phyloP scores from a whole-genome alignment of 805 yeast species.

The Ogataea neopini region DNA sequence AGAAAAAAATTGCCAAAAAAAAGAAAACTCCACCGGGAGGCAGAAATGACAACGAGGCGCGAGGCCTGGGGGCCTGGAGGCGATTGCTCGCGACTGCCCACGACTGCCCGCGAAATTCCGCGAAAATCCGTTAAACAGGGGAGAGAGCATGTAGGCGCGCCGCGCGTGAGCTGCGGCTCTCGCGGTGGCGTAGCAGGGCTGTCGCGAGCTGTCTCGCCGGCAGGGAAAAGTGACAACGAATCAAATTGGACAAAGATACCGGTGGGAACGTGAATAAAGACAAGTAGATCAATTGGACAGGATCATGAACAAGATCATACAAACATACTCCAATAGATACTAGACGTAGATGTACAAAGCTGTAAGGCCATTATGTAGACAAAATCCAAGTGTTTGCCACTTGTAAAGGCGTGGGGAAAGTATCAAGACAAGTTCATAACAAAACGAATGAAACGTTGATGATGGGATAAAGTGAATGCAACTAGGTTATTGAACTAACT shows the following conservation, averaged over 20 bases:
- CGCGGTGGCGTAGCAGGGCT: constrained; percentile 8
- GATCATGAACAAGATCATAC: not conserved
- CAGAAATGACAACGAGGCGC: not conserved
- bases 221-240: constrained; percentile 24
- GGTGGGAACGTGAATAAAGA: not conserved
- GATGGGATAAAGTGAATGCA: not conserved
- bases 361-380: not conserved
- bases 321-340: not conserved
- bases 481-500: not conserved
- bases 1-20: constrained; percentile 9
- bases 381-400: not conserved
- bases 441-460: not conserved
- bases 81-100: not conserved
- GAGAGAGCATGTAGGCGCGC: constrained; percentile 7
- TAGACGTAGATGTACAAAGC: not conserved
- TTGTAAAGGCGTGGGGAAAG: not conserved
- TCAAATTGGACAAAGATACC: constrained; percentile 19
- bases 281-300: not conserved
- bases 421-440: not conserved
- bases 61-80: not conserved
- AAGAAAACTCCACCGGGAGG: constrained; percentile 3
- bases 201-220: constrained; percentile 7
- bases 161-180: not conserved
- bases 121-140: constrained; percentile 1
- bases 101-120: constrained; percentile 1